Evolutionary conservation across 2,329 filamentous ascomycete species (phyloP).

Genomic region (Fusarium musae): DNA sequence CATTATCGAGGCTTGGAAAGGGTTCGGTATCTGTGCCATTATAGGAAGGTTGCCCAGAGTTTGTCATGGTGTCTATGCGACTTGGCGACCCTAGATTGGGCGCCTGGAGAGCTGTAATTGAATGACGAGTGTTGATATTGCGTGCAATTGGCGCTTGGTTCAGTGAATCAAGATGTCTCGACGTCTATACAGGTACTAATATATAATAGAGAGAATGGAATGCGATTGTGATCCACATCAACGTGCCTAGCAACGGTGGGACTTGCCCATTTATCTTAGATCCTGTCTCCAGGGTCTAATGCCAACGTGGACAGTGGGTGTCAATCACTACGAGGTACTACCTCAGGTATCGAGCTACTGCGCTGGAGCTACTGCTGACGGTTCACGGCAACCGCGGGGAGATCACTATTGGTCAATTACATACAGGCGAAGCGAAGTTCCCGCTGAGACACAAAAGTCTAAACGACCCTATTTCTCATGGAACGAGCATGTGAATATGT

Average conservation of each 20-base stretch:
- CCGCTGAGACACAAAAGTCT: background rate
- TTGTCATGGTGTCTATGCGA: slow-evolving; percentile 29
- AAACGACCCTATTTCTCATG: background rate
- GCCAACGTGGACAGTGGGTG: background rate
- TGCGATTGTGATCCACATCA: slow-evolving; percentile 24
- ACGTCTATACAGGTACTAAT: background rate
- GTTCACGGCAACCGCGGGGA: background rate
- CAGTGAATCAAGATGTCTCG: background rate
- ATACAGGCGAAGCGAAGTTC: background rate
- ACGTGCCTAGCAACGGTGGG: slow-evolving; percentile 26
- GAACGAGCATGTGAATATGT: background rate
- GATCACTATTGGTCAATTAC: background rate
- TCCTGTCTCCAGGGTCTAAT: slow-evolving; percentile 4
- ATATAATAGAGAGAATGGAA: slow-evolving; percentile 13
- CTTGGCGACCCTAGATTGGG: slow-evolving; percentile 2
- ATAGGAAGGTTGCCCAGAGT: slow-evolving; percentile 27
- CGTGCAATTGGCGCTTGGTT: background rate
- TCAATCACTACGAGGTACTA: background rate
- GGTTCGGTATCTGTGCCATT: slow-evolving; percentile 39
- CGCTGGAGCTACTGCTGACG: background rate
- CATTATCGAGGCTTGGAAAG: slow-evolving; percentile 42
- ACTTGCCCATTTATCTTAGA: slow-evolving; percentile 24
- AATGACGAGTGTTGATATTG: slow-evolving; percentile 7
- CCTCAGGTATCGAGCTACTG: background rate
- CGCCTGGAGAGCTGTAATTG: background rate